Conservation (phyloP, 495 filamentous ascomycete genomes). For the Tuber borchii region DNA sequence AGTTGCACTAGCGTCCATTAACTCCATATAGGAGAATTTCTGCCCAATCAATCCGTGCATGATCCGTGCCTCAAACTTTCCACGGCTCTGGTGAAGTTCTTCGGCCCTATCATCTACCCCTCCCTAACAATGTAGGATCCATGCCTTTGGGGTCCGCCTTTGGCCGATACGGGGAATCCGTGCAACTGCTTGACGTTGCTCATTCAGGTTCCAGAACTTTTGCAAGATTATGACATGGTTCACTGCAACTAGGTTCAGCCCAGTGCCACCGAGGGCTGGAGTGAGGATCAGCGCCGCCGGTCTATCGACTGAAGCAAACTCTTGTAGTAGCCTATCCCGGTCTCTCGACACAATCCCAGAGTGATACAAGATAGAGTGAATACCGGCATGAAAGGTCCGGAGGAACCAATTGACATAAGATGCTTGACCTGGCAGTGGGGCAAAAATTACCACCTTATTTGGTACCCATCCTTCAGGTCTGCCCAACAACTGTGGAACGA, state of each 20-base stretch:
- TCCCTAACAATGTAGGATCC: no score
- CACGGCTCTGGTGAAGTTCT: no score
- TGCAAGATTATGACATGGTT: neutral
- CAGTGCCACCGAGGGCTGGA: neutral
- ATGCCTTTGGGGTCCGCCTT: no score
- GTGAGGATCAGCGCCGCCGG: neutral
- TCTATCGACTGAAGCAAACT: neutral
- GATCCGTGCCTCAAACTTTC: no score
- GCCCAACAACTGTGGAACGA: no score
- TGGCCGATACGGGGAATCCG: neutral
- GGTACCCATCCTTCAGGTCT: no score
- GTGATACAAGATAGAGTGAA: neutral
- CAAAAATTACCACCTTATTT: neutral
- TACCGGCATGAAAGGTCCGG: neutral
- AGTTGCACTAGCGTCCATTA: neutral
- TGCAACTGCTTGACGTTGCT: neutral
- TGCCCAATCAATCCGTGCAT: neutral
- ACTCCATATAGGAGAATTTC: neutral
- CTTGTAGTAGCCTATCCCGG: neutral
- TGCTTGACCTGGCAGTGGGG: neutral
- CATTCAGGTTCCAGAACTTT: slow-evolving; percentile 2
- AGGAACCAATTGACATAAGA: neutral
- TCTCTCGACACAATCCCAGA: neutral
- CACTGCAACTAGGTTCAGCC: neutral
- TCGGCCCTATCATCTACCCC: no score